phyloP scores from a whole-genome alignment of 345 rosid genomes.

The Sonneratia alba region DNA sequence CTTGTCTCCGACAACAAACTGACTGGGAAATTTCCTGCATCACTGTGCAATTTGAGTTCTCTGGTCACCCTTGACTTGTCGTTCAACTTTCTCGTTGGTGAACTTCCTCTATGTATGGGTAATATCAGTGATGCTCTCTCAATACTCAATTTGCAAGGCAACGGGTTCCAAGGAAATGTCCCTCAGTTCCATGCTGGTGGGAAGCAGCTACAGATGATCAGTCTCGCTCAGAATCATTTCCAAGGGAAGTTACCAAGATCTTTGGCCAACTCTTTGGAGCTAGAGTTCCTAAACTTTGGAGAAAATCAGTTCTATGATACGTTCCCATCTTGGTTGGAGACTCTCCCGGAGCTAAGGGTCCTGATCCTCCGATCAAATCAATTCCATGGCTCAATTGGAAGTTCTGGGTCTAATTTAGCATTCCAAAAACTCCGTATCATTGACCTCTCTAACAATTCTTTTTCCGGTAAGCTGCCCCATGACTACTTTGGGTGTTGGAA shows the following conservation, averaged over 20 bases:
- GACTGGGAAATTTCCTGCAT: neutral
- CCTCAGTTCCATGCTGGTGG: neutral
- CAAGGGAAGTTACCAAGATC: slow-evolving; percentile 1
- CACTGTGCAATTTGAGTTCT: neutral
- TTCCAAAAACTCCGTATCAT: neutral
- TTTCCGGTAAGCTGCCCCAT: neutral
- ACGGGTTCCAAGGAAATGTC: neutral
- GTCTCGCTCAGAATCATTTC: neutral
- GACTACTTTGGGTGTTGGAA: slow-evolving; percentile 7
- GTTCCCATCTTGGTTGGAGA: slow-evolving; percentile 5
- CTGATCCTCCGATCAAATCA: neutral
- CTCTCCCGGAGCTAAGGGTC: neutral
- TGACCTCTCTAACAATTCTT: neutral
- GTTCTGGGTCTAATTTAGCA: neutral
- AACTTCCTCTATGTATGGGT: slow-evolving; percentile 1
- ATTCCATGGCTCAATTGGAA: neutral
- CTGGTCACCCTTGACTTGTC: neutral
- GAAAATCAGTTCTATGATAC: neutral
- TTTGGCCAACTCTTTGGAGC: neutral
- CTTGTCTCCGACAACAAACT: neutral
- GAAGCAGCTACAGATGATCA: slow-evolving; percentile 1
- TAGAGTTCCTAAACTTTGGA: neutral
- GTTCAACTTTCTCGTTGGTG: neutral
- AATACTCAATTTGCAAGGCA: neutral
- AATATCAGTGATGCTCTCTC: neutral